Evolutionary conservation across 352 stramenopile species (phyloP).

Genomic region (Globisporangium nunn): DNA sequence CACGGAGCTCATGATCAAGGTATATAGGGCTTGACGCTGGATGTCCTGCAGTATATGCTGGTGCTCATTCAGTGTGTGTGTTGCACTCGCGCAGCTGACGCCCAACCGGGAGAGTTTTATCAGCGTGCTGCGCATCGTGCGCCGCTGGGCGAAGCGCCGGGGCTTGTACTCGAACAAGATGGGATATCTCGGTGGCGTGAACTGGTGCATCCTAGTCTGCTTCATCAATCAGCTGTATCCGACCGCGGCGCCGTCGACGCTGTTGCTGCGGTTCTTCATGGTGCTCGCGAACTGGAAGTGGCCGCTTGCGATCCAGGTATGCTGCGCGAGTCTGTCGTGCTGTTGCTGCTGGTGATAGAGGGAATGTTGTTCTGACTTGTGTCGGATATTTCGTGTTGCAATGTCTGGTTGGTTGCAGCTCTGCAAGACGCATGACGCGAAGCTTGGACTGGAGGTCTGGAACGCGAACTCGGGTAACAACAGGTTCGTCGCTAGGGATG

Average conservation of each 20-base stretch:
- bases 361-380: slow-evolving; percentile 3
- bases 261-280: slow-evolving; percentile 88
- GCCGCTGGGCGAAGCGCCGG: slow-evolving; percentile 85
- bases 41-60: not conserved
- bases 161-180: slow-evolving; percentile 99
- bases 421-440: slow-evolving; percentile 82
- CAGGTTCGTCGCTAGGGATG: slow-evolving; percentile 18
- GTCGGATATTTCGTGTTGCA: not conserved
- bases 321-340: not conserved
- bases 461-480: slow-evolving; percentile 85
- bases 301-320: slow-evolving; percentile 85
- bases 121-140: slow-evolving; percentile 80
- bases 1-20: slow-evolving; percentile 90
- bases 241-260: slow-evolving; percentile 73
- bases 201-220: slow-evolving; percentile 97
- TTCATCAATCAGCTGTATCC: slow-evolving; percentile 93
- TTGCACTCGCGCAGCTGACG: slow-evolving; percentile 33
- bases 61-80: not conserved
- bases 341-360: not conserved
- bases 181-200: slow-evolving; percentile 98
- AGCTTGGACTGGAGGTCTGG: slow-evolving; percentile 84
- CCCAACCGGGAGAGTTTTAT: slow-evolving; percentile 86
- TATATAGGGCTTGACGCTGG: slow-evolving; percentile 5
- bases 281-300: slow-evolving; percentile 89
- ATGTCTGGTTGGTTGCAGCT: slow-evolving; percentile 20